These are phyloP conservation scores for Tillandsia fasciculata DNA, from an alignment of 176 grass and related monocot species.

Conservation along the genomic window DNA sequence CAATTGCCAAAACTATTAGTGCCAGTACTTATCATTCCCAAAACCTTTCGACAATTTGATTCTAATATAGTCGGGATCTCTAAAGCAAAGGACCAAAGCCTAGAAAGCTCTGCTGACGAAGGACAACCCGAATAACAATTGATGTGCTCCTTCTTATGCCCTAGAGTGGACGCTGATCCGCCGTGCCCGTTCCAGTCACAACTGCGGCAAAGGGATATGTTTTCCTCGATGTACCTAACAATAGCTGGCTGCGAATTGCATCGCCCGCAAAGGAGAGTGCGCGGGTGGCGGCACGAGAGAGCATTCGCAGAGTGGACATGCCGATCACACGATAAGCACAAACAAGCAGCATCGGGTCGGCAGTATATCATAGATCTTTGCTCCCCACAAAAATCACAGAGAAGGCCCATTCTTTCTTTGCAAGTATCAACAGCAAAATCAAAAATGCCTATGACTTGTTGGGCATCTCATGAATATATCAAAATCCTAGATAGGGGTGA, in stretches of 20 bases:
- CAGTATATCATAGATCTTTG: constrained; percentile 85
- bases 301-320: constrained; percentile 90
- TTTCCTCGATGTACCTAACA: constrained; percentile 53
- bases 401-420: constrained; percentile 30
- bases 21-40: constrained; percentile 79
- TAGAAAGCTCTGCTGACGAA: constrained; percentile 72
- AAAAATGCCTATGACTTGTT: not conserved
- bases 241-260: constrained; percentile 61
- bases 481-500: no score
- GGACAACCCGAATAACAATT: constrained; percentile 91
- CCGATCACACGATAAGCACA: constrained; percentile 79
- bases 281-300: constrained; percentile 63
- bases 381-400: constrained; percentile 73
- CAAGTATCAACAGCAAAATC: not conserved
- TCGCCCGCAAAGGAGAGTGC: constrained; percentile 69
- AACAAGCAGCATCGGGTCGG: constrained; percentile 64
- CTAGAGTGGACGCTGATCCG: constrained; percentile 26
- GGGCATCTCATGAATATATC: not conserved
- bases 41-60: constrained; percentile 42
- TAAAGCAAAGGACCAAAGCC: constrained; percentile 66
- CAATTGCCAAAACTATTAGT: constrained; percentile 41
- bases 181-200: constrained; percentile 75
- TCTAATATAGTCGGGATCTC: constrained; percentile 55
- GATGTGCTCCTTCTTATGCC: constrained; percentile 69
- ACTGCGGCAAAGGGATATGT: constrained; percentile 69